These are phyloP conservation scores for Colletotrichum musae DNA, from an alignment of 2,329 filamentous ascomycete genomes.

Conservation along the genomic window DNA sequence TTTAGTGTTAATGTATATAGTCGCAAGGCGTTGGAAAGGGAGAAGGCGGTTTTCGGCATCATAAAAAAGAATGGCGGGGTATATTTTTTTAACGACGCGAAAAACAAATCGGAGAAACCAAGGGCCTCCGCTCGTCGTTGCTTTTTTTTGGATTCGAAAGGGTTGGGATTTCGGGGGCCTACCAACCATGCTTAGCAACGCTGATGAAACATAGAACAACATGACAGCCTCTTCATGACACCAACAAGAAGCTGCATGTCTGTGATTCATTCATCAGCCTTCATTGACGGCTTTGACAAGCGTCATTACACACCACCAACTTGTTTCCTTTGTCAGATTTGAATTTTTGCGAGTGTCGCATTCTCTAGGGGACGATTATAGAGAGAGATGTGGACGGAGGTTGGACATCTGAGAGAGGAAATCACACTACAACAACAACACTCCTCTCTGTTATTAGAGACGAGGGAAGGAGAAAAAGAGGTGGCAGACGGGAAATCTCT, in stretches of 20 bases:
- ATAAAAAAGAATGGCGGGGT: slow-evolving; percentile 35
- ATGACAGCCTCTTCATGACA: slow-evolving; percentile 6
- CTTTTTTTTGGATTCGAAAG: slow-evolving; percentile 33
- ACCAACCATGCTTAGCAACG: slow-evolving; percentile 32
- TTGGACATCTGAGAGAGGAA: background rate
- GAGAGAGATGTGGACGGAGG: slow-evolving; percentile 11
- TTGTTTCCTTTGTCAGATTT: slow-evolving; percentile 40
- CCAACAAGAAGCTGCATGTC: slow-evolving; percentile 12
- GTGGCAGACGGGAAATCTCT: slow-evolving; percentile 22
- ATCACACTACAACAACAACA: background rate
- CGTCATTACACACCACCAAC: slow-evolving; percentile 6
- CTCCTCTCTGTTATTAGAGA: slow-evolving; percentile 2
- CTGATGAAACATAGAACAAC: slow-evolving; percentile 23
- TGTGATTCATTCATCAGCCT: slow-evolving; percentile 9
- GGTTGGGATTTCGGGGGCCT: slow-evolving; percentile 36
- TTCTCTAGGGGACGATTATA: slow-evolving; percentile 6
- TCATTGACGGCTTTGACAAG: slow-evolving; percentile 11
- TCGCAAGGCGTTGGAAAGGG: slow-evolving; percentile 40
- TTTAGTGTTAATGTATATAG: slow-evolving; percentile 41
- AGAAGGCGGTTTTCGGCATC: slow-evolving; percentile 27
- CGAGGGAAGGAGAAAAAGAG: background rate
- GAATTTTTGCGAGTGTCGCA: slow-evolving; percentile 6
- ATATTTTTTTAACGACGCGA: background rate
- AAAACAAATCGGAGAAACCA: slow-evolving; percentile 24
- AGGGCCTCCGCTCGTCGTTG: slow-evolving; percentile 29